Conservation (phyloP, 768 basidiomycete genomes). For the Suillus subalutaceus region DNA sequence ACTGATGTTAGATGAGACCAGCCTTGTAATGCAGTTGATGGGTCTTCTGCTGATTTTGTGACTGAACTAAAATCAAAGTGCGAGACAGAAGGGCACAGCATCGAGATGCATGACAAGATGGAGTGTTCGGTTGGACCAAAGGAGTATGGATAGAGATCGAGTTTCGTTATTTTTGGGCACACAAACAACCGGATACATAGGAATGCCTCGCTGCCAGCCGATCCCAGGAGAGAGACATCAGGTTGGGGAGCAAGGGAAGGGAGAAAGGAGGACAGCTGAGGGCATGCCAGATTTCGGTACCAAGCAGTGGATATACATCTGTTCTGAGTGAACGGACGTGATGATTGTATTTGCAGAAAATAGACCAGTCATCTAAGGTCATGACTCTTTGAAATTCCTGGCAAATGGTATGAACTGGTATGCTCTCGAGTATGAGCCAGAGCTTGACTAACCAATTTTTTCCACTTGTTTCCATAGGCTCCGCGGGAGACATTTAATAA, state of each 20-base stretch:
- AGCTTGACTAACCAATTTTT: background rate
- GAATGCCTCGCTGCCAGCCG: background rate
- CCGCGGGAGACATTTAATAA: slow-evolving; percentile 10
- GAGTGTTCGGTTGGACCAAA: background rate
- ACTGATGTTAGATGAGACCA: slow-evolving; percentile 1
- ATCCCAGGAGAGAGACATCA: background rate
- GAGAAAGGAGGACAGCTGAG: background rate
- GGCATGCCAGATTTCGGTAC: background rate
- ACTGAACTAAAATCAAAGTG: background rate
- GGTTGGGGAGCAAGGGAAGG: slow-evolving; percentile 1
- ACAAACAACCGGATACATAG: background rate
- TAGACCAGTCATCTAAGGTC: slow-evolving; percentile 25
- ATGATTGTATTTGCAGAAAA: slow-evolving; percentile 31
- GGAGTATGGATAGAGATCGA: background rate
- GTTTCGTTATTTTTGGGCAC: background rate
- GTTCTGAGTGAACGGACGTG: slow-evolving; percentile 19
- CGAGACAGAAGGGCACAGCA: background rate
- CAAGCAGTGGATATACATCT: background rate
- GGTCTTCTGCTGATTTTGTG: background rate
- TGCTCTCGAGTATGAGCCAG: background rate
- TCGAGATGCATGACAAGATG: background rate
- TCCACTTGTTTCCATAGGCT: background rate
- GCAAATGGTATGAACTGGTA: background rate
- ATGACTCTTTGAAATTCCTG: background rate
- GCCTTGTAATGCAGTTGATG: background rate